phyloP scores from a whole-genome alignment of 768 basidiomycete genomes.

The Mycena latifolia region DNA sequence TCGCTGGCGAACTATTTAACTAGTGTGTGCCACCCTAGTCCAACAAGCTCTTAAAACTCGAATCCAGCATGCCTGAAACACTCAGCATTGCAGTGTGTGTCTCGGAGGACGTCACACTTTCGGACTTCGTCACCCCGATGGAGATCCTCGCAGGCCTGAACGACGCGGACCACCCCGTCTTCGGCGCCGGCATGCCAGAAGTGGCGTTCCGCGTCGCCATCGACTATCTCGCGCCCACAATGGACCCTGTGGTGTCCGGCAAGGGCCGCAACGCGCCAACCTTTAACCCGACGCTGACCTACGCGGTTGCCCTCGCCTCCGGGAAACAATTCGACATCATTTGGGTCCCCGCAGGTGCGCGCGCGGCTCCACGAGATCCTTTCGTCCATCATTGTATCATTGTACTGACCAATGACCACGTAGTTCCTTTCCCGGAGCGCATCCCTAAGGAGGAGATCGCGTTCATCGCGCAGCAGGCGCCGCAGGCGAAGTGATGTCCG shows the following conservation, averaged over 20 bases:
- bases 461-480: slow-evolving; percentile 44
- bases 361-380: too few relatives aligned
- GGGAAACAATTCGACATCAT: slow-evolving; percentile 32
- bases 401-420: not conserved
- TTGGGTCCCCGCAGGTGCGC: slow-evolving; percentile 31
- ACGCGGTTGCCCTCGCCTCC: slow-evolving; percentile 13
- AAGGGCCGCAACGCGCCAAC: slow-evolving; percentile 12
- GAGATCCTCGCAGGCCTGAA: slow-evolving; percentile 29
- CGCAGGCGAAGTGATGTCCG: slow-evolving; percentile 48
- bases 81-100: slow-evolving; percentile 33
- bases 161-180: too few relatives aligned
- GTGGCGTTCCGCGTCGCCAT: slow-evolving; percentile 2
- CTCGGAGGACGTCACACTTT: slow-evolving; percentile 31
- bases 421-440: slow-evolving; percentile 24
- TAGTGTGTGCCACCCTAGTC: too few relatives aligned
- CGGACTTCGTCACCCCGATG: slow-evolving; percentile 30
- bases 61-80: slow-evolving; percentile 25
- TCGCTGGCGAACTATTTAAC: too few relatives aligned
- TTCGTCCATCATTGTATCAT: not conserved
- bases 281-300: too few relatives aligned
- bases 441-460: slow-evolving; percentile 28
- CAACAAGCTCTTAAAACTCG: too few relatives aligned
- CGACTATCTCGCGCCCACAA: slow-evolving; percentile 28
- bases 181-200: not conserved
- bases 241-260: slow-evolving; percentile 27